Evolutionary conservation across 225 moss, liverwort and hornwort species (phyloP), one percentile per base, ranked within the genome.

Genomic region (Sphagnum tenellum): DNA sequence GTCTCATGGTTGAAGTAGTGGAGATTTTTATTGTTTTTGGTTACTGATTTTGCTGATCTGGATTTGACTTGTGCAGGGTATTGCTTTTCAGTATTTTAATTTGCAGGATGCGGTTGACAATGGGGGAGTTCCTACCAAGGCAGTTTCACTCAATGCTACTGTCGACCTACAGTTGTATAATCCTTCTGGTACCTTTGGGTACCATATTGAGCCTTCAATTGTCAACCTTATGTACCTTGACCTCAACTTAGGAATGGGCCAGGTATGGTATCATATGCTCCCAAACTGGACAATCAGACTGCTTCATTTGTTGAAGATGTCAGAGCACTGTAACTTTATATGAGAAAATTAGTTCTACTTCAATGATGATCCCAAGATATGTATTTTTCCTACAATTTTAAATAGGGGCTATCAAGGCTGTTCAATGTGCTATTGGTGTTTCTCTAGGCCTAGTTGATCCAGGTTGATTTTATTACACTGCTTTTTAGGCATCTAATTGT

Each of bases 41-140:
- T 29, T 29, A 29, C 1, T 29, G 29, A 29, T 29, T 29, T 29
- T 29, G 29, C 29, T 1, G 29, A 29, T 29, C 29, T 29, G 29
- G 29, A 29, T 29, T 29, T 29, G 52, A 44, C 12, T 7, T 63
- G 69, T 69, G 79, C 82, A 94, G 90, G 79, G 58, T 59, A 78
- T 94, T 14, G 65, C 55, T 3, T 86, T 94, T 64, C 76, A 81
- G 0, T 88, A 79, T 53, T 89, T 94, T 4, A 69, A 77, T 5
- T 71, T 94, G 10, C 86, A 86, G 29, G 78, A 85, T 47, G 90
- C 88, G 14, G 64, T 79, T 0, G 94, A 94, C 61, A 73, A 78
- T 47, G 79, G 84, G 2, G 94, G 94, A 3, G 94, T 94, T 46
- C 90, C 94, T 11, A 86, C 90, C n/a, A 74, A 85, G 72, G 73